Evolutionary conservation across 75 land plant genomes (phyloP), one percentile per base, ranked within the genome.

Genomic region (Picea sitchensis): DNA sequence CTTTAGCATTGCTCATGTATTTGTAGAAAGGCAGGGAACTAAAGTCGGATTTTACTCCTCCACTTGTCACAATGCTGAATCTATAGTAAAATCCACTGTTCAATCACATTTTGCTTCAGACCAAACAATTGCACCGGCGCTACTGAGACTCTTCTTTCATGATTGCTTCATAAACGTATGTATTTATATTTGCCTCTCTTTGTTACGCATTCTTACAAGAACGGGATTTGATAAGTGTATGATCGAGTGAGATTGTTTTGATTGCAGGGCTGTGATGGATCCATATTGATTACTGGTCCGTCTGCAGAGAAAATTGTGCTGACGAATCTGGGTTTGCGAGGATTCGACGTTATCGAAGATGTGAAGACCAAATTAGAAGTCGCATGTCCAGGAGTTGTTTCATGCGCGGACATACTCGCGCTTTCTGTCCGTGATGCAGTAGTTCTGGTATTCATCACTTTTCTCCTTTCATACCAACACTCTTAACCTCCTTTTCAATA

Each of bases 341-440:
- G 83, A 56, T 80, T 81, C 54, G 59, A 82, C 14, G 20, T 80
- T 30, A 82, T 82, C 41, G 82, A 82, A 14, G 75, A 80, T 18
- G 59, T 79, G 14, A 82, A 82, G 59, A 83, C 26, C 14, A 72
- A 58, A 2, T 2, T 82, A 75, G 13, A 41, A 41, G 44, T 5
- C 3, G 82, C 34, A 30, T 82, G 83, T 68, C 83, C 83, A 3
- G 44, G 57, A 1, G 65, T 2, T 5, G 83, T 82, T 30, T 82
- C 83, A 15, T 82, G 83, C 54, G 82, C 83, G 13, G 83, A 82
- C 54, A 63, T 82, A 3, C 26, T 82, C 14, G 83, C 83, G 17
- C 81, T 62, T 5, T 83, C 83, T 32, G 57, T 83, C 11, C 62
- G 82, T 51, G 83, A 82, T n/a, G 63, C 68, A 36, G 83, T 82